phyloP scores from a whole-genome alignment of 2,329 filamentous ascomycete genomes.

The Sodiomyces alkalinus region DNA sequence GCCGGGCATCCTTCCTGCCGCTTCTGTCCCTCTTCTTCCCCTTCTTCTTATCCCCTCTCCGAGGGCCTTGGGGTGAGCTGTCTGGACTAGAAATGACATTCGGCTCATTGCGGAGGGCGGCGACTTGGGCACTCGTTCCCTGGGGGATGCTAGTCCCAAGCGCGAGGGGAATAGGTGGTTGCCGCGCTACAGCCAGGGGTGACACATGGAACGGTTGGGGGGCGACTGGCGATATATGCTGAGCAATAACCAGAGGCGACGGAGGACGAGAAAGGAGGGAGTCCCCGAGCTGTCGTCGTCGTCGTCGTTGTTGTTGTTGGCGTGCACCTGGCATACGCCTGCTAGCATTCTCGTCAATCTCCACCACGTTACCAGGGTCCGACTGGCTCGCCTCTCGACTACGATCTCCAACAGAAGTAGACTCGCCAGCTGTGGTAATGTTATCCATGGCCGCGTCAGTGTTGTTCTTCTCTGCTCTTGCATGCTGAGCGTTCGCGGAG shows the following conservation, averaged over 20 bases:
- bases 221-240: slow-evolving; percentile 58
- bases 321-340: slow-evolving; percentile 5
- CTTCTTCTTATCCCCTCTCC: slow-evolving; percentile 31
- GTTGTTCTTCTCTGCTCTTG: background rate
- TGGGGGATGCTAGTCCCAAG: slow-evolving; percentile 18
- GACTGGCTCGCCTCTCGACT: slow-evolving; percentile 25
- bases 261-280: slow-evolving; percentile 18
- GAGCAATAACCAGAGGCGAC: slow-evolving; percentile 53
- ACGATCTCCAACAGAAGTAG: slow-evolving; percentile 21
- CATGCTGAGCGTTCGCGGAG: background rate
- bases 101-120: slow-evolving; percentile 36
- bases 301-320: too few relatives aligned
- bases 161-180: slow-evolving; percentile 14
- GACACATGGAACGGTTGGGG: slow-evolving; percentile 61
- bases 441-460: slow-evolving; percentile 4
- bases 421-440: slow-evolving; percentile 3
- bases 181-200: slow-evolving; percentile 32
- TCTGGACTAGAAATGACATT: slow-evolving; percentile 39
- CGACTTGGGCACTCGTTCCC: slow-evolving; percentile 36
- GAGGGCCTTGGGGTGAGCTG: slow-evolving; percentile 40
- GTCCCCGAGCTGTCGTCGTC: slow-evolving; percentile 4
- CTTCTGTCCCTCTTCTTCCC: slow-evolving; percentile 31
- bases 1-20: slow-evolving; percentile 33
- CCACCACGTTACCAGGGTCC: slow-evolving; percentile 19
- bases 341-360: slow-evolving; percentile 8